A percentile compares a stretch with the other conserved stretches of the same genome.
Conservation (phyloP, 257 asterid genomes). For the Nicotiana benthamiana region DNA sequence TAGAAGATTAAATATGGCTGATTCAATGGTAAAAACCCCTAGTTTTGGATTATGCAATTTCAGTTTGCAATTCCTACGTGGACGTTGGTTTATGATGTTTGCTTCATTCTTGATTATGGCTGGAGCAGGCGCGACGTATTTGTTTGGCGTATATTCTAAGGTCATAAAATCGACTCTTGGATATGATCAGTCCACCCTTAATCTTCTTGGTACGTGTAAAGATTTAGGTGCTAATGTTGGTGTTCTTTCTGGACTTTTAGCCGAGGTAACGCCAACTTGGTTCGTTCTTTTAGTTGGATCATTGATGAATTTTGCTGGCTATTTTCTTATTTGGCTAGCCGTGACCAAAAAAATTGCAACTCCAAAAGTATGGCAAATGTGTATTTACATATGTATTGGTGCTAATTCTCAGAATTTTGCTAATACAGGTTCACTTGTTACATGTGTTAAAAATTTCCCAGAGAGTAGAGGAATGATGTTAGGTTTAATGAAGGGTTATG, state of each 20-base stretch:
- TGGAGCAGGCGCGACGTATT: conserved; percentile 28
- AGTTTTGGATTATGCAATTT: not conserved
- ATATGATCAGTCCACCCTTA: conserved; percentile 29
- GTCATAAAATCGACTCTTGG: conserved; percentile 25
- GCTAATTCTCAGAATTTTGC: conserved; percentile 34
- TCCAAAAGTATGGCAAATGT: conserved; percentile 33
- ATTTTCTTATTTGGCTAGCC: conserved; percentile 26
- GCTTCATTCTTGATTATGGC: conserved; percentile 31
- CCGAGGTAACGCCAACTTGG: conserved; percentile 26
- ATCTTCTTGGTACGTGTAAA: conserved; percentile 20
- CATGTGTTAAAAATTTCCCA: conserved; percentile 26
- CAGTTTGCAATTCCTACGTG: conserved; percentile 11
- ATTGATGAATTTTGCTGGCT: conserved; percentile 19
- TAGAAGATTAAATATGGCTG: not conserved
- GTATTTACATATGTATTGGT: conserved; percentile 20
- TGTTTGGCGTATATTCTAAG: conserved; percentile 27
- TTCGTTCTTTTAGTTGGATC: conserved; percentile 22
- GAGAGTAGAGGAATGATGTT: conserved; percentile 24
- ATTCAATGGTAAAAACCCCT: not conserved
- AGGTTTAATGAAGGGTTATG: conserved; percentile 26
- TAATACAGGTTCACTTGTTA: conserved; percentile 26
- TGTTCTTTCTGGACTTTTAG: conserved; percentile 27
- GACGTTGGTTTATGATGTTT: conserved; percentile 34
- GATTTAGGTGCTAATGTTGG: conserved; percentile 35
- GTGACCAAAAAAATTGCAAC: conserved; percentile 17